A percentile compares a stretch with the other conserved stretches of the same genome.
Evolutionary conservation across 257 asterid species (phyloP).

Genomic region (Thymus mandschuricus): DNA sequence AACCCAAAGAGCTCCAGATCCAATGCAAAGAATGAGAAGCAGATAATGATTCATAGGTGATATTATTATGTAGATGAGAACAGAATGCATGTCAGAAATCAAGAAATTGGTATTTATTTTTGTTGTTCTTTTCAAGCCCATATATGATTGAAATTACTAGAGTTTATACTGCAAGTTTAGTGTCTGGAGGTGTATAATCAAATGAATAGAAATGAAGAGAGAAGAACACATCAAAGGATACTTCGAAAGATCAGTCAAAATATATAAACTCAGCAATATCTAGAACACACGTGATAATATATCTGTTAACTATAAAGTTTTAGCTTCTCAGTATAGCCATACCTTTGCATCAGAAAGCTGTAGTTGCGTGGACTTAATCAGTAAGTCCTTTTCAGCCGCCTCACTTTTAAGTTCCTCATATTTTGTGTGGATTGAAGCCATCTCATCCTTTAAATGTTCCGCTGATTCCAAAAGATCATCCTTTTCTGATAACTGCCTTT

Average conservation of each 20-base stretch:
- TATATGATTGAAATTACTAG: background rate
- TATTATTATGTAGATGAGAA: background rate
- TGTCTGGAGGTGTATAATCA: background rate
- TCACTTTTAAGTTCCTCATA: slow-evolving; percentile 59
- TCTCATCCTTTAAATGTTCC: slow-evolving; percentile 61
- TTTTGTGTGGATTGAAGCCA: slow-evolving; percentile 51
- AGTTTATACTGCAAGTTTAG: background rate
- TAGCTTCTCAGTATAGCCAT: slow-evolving; percentile 15
- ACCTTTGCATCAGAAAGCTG: slow-evolving; percentile 94
- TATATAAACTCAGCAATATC: slow-evolving; percentile 1
- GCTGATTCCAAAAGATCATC: slow-evolving; percentile 78
- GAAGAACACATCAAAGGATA: background rate
- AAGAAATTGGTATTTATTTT: background rate
- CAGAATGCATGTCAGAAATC: background rate
- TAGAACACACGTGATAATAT: background rate
- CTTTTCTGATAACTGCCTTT: slow-evolving; percentile 68
- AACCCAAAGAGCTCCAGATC: slow-evolving; percentile 5
- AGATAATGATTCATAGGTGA: background rate
- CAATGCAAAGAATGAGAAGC: background rate
- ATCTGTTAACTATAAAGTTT: slow-evolving; percentile 3
- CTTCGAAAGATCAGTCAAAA: background rate
- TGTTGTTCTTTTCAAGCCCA: slow-evolving; percentile 4
- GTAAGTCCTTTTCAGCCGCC: slow-evolving; percentile 67
- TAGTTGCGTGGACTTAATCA: slow-evolving; percentile 65
- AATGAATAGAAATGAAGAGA: background rate